phyloP scores from a whole-genome alignment of 352 stramenopile genomes.

The Globisporangium nodosum region DNA sequence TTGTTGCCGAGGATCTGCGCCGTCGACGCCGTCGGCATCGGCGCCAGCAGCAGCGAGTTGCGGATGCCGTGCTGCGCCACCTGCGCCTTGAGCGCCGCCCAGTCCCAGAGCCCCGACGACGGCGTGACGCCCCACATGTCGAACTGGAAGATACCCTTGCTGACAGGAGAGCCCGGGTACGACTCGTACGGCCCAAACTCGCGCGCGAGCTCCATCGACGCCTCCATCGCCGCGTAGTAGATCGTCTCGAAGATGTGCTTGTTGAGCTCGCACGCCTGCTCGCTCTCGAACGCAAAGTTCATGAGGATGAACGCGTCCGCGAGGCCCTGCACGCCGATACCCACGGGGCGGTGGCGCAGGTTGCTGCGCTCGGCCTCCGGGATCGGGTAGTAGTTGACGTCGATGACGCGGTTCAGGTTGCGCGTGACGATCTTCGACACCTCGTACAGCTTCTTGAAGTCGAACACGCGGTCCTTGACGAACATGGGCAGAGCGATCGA shows the following conservation, averaged over 20 bases:
- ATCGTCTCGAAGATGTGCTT: conserved; percentile 99
- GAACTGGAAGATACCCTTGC: conserved; percentile 97
- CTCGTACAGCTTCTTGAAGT: conserved; percentile 95
- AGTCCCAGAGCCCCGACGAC: conserved; percentile 92
- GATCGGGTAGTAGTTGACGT: conserved; percentile 99
- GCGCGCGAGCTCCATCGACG: conserved; percentile 94
- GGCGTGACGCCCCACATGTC: conserved; percentile 98
- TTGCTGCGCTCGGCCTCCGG: conserved; percentile 89
- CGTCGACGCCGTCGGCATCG: conserved; percentile 99
- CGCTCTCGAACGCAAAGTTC: conserved; percentile 95
- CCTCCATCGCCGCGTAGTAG: conserved; percentile 96
- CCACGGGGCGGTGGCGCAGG: conserved; percentile 97
- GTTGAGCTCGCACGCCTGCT: conserved; percentile 91
- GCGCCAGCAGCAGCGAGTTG: conserved; percentile 98
- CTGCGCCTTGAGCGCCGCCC: conserved; percentile 90
- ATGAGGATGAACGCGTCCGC: conserved; percentile 98
- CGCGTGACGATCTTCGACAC: conserved; percentile 95
- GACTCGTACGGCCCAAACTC: conserved; percentile 95
- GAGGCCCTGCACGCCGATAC: conserved; percentile 98
- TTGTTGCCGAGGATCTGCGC: conserved; percentile 99
- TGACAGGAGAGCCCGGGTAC: conserved; percentile 95
- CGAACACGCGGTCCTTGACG: conserved; percentile 85
- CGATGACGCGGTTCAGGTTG: conserved; percentile 99
- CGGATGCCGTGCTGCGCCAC: conserved; percentile 94
- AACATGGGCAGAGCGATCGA: conserved; percentile 97